phyloP scores from a whole-genome alignment of 2,329 filamentous ascomycete genomes.

The Fusarium continuum region DNA sequence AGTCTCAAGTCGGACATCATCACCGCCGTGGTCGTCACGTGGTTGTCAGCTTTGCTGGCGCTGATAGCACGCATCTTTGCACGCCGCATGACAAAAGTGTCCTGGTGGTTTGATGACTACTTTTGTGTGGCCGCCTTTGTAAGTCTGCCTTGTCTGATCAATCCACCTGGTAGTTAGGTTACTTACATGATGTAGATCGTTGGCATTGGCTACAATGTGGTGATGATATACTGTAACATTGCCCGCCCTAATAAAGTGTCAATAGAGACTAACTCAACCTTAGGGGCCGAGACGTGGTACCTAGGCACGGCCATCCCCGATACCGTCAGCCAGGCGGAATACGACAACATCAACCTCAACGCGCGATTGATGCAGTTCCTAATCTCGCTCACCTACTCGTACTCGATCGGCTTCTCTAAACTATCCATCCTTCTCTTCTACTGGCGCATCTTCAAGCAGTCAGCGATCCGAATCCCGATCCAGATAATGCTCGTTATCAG shows the following conservation, averaged over 20 bases:
- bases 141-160: background rate
- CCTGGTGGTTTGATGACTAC: constrained; percentile 42
- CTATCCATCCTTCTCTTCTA: constrained; percentile 45
- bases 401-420: constrained; percentile 43
- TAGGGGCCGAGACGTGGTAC: constrained; percentile 32
- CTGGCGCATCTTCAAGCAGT: constrained; percentile 44
- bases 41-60: constrained; percentile 33
- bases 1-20: constrained; percentile 31
- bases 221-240: constrained; percentile 31
- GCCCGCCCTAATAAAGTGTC: fast-evolving
- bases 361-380: constrained; percentile 30
- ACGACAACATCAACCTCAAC: constrained; percentile 27
- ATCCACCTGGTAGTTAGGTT: background rate
- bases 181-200: constrained; percentile 28
- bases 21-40: constrained; percentile 29
- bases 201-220: constrained; percentile 24
- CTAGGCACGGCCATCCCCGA: constrained; percentile 29
- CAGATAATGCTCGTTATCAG: constrained; percentile 37
- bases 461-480: constrained; percentile 44
- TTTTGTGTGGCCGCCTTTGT: constrained; percentile 38
- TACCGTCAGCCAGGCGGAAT: constrained; percentile 1
- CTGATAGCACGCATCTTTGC: constrained; percentile 34
- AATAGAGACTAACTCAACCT: background rate
- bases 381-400: constrained; percentile 36
- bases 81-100: constrained; percentile 36